phyloP scores from a whole-genome alignment of 2,329 filamentous ascomycete genomes.

The Domatiomyces globalis region DNA sequence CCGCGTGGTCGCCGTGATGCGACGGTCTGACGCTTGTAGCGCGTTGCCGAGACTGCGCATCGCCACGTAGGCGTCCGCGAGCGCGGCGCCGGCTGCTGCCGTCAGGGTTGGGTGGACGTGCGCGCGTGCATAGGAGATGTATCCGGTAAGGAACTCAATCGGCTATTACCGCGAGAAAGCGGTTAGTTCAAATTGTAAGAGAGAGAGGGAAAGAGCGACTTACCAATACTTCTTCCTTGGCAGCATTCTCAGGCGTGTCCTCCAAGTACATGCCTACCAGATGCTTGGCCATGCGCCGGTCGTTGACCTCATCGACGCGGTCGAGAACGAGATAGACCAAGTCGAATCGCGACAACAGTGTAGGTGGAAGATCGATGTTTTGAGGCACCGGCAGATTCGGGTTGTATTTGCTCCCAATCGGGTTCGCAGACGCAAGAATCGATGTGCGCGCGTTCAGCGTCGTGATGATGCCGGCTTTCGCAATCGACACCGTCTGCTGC shows the following conservation, averaged over 20 bases:
- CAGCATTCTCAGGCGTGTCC: constrained; percentile 75
- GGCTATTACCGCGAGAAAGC: constrained; percentile 39
- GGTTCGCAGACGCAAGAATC: constrained; percentile 92
- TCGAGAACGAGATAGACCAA: constrained; percentile 94
- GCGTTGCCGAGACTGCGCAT: constrained; percentile 91
- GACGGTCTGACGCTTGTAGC: constrained; percentile 75
- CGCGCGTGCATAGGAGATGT: constrained; percentile 89
- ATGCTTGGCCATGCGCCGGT: constrained; percentile 81
- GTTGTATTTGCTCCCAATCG: constrained; percentile 96
- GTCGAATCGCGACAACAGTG: constrained; percentile 88
- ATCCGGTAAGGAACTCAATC: constrained; percentile 86
- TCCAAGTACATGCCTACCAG: constrained; percentile 93
- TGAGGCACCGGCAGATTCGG: constrained; percentile 88
- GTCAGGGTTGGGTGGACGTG: constrained; percentile 74
- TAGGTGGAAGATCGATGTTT: constrained; percentile 94
- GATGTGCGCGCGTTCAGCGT: constrained; percentile 91
- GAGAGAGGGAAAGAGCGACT: constrained; percentile 25
- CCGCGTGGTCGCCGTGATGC: constrained; percentile 92
- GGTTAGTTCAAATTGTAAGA: constrained; percentile 1
- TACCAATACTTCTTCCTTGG: constrained; percentile 64
- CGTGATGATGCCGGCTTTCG: constrained; percentile 65
- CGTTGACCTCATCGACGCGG: constrained; percentile 75
- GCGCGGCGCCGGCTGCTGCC: constrained; percentile 62
- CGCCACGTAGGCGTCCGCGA: constrained; percentile 76
- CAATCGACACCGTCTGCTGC: constrained; percentile 64